These are phyloP conservation scores for Soucietia sequanensis DNA, from an alignment of 805 yeast genomes.

Conservation along the genomic window DNA sequence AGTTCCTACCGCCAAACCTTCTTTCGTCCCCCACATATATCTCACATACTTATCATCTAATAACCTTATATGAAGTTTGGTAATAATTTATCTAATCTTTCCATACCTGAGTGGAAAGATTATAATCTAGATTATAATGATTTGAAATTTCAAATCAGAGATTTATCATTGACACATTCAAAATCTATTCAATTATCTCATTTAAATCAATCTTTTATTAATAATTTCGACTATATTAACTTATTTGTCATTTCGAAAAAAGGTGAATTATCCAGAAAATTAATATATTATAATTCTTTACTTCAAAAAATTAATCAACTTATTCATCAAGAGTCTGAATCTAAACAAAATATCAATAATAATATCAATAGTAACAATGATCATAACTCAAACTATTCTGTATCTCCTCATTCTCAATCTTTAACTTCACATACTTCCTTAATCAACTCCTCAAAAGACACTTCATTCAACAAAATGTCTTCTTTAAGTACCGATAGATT, in stretches of 20 bases:
- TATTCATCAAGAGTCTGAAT: constrained; percentile 2
- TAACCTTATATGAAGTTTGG: constrained; percentile 99
- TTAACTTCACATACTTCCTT: no score
- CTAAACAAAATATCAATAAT: constrained; percentile 8
- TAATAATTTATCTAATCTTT: constrained; percentile 64
- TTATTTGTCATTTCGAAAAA: constrained; percentile 66
- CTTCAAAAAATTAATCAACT: constrained; percentile 19
- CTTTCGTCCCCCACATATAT: no score
- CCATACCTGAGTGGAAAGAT: constrained; percentile 85
- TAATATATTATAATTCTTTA: constrained; percentile 36
- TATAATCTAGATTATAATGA: constrained; percentile 84
- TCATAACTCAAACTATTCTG: no score
- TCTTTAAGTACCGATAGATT: constrained; percentile 6
- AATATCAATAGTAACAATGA: constrained; percentile 4
- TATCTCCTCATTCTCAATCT: no score
- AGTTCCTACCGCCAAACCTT: no score
- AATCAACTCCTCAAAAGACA: no score
- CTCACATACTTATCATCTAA: no score
- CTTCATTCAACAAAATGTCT: no score
- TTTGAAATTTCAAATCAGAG: constrained; percentile 62
- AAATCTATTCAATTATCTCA: constrained; percentile 27
- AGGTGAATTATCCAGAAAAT: constrained; percentile 59
- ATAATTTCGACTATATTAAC: constrained; percentile 59
- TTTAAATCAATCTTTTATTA: constrained; percentile 40
- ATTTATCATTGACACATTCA: constrained; percentile 42